phyloP scores from a whole-genome alignment of 2,329 filamentous ascomycete genomes.

The Diplodia intermedia region DNA sequence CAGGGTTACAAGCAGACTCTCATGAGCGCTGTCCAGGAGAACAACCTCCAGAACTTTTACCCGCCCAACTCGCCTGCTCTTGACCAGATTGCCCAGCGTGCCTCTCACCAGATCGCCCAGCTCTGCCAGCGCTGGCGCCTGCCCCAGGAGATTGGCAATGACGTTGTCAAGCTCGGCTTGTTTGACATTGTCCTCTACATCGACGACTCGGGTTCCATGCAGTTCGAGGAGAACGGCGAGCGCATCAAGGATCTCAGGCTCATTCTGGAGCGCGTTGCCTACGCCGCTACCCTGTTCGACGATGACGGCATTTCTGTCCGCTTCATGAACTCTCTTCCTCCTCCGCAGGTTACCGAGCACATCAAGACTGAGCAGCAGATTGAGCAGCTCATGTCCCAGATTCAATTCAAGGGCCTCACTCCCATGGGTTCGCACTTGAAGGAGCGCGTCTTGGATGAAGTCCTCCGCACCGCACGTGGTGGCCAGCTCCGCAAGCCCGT shows the following conservation, averaged over 20 bases:
- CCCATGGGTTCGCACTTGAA: constrained; percentile 69
- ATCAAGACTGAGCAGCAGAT: constrained; percentile 66
- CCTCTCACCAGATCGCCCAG: constrained; percentile 59
- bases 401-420: constrained; percentile 70
- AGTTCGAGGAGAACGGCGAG: constrained; percentile 70
- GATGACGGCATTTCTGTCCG: constrained; percentile 71
- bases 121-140: constrained; percentile 65
- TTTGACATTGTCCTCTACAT: constrained; percentile 70
- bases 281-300: constrained; percentile 72
- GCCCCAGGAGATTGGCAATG: constrained; percentile 65
- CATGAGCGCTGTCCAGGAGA: constrained; percentile 65
- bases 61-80: constrained; percentile 60
- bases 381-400: constrained; percentile 62
- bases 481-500: constrained; percentile 67
- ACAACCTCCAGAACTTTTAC: constrained; percentile 65
- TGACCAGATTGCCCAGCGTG: constrained; percentile 59
- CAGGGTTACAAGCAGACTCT: constrained; percentile 64
- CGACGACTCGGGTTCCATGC: constrained; percentile 73
- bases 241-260: constrained; percentile 71
- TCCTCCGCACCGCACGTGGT: constrained; percentile 61
- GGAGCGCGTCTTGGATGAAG: constrained; percentile 68
- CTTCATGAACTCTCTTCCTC: constrained; percentile 70
- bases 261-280: constrained; percentile 68
- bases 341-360: constrained; percentile 57
- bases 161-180: constrained; percentile 67